Base-by-base conservation (phyloP, 768 basidiomycete genomes). In the Glaciozyma antarctica region DNA sequence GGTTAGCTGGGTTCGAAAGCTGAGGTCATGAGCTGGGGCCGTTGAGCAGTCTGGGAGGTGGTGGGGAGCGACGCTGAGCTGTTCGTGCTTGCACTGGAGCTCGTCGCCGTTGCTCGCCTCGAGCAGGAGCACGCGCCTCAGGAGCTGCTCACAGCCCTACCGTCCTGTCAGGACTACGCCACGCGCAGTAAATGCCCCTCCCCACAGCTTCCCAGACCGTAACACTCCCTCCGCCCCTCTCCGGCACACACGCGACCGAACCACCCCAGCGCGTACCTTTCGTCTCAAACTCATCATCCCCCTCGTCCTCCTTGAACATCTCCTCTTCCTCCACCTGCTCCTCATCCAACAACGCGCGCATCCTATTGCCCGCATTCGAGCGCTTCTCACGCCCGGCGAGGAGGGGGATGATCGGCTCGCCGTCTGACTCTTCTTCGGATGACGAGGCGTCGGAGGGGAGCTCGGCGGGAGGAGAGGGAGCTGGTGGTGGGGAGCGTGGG, bases 221-320 rank as follows among this genome's bases (percentile, higher is more conserved):
- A 15, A 41, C 2, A 12, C 38, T 41, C 13, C 38, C 38, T 41
- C 38, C 38, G 13, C 38, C 38, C 38, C 38, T 10, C 38, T 41
- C 38, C 38, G 13, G 7, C 38, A 41, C 38, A 6, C 38, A 41
- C 38, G 38, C 38, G 38, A 41, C 38, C 38, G 38, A 32, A 41
- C 38, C 38, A 2, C 38, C 8, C 2, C 38, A 12, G 24, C 30
- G n/a, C 32, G 58, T 13, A 85, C 88, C 87, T 74, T 83, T 86
- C 26, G 81, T 82, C 5, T 82, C 72, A 58, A 89, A 92, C 59
- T 92, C 89, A 1, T 76, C 75, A 68, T 91, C 88, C 51, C 88
- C 86, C 19, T 88, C 88, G 4, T 77, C 75, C 41, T 88, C 86
- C 51, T 83, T 81, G 15, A 76, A 78, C 6, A 79, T 71, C 45